These are phyloP conservation scores for Hypholoma fasciculare DNA, from an alignment of 768 basidiomycete genomes.

Conservation along the genomic window DNA sequence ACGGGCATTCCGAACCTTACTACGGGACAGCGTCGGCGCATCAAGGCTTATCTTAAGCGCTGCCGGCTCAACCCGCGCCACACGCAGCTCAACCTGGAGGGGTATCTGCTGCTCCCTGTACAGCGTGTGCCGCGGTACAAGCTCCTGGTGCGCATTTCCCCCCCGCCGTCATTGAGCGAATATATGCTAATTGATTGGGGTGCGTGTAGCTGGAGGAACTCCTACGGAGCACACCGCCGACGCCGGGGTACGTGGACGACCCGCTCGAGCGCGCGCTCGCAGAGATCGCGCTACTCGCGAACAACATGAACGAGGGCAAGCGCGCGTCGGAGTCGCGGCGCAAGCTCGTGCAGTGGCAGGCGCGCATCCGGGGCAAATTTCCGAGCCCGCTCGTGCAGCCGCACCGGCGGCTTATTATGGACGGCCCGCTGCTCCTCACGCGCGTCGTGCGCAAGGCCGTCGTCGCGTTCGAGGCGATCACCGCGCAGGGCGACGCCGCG, in stretches of 20 bases:
- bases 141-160: constrained; percentile 65
- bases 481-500: constrained; percentile 73
- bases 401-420: constrained; percentile 95
- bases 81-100: constrained; percentile 92
- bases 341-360: constrained; percentile 89
- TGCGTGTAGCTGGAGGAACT: constrained; percentile 77
- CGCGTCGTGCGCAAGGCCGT: constrained; percentile 89
- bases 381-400: constrained; percentile 98
- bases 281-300: constrained; percentile 87
- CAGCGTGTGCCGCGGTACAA: constrained; percentile 98
- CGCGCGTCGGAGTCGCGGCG: constrained; percentile 91
- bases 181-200: constrained; percentile 9
- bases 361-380: constrained; percentile 87
- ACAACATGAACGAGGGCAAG: constrained; percentile 98
- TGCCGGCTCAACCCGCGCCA: constrained; percentile 89
- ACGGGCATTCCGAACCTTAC: constrained; percentile 59
- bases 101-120: constrained; percentile 91
- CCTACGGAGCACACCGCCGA: constrained; percentile 76
- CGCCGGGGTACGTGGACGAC: constrained; percentile 73
- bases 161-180: background rate
- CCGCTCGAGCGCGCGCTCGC: constrained; percentile 82
- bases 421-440: constrained; percentile 81
- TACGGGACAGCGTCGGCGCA: constrained; percentile 82
- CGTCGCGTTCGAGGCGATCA: constrained; percentile 78
- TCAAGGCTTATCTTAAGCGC: constrained; percentile 86